Conservation (phyloP, 2,329 filamentous ascomycete species). For the Talaromyces sp. region DNA sequence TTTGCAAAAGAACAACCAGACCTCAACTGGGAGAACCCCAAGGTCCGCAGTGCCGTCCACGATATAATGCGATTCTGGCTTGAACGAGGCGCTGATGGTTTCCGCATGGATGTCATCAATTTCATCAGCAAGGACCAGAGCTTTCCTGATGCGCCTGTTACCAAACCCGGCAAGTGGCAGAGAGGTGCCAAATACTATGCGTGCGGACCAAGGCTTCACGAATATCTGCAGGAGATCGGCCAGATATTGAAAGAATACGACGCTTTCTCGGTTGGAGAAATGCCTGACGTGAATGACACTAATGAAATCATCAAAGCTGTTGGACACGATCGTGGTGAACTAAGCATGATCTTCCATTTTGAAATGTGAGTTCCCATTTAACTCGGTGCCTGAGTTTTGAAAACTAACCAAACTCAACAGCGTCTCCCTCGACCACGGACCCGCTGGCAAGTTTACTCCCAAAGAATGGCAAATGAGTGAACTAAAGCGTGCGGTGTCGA, state of each 20-base stretch:
- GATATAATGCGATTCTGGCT: slow-evolving; percentile 75
- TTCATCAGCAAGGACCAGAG: slow-evolving; percentile 61
- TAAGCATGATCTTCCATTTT: slow-evolving; percentile 68
- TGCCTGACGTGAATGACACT: slow-evolving; percentile 52
- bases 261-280: slow-evolving; percentile 57
- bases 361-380: slow-evolving; percentile 47
- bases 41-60: slow-evolving; percentile 64
- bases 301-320: slow-evolving; percentile 45
- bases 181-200: slow-evolving; percentile 42
- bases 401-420: neutral
- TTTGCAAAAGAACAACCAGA: slow-evolving; percentile 74
- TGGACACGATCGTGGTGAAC: neutral
- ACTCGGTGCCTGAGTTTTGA: neutral
- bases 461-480: slow-evolving; percentile 46
- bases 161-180: slow-evolving; percentile 25
- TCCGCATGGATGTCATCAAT: slow-evolving; percentile 71
- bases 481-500: slow-evolving; percentile 34
- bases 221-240: slow-evolving; percentile 52
- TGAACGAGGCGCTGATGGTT: slow-evolving; percentile 64
- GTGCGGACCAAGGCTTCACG: slow-evolving; percentile 55
- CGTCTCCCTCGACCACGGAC: slow-evolving; percentile 44
- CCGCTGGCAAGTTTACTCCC: slow-evolving; percentile 47
- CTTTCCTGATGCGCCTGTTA: slow-evolving; percentile 45
- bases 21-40: slow-evolving; percentile 75
- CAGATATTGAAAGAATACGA: slow-evolving; percentile 51